A percentile compares a stretch with the other conserved stretches of the same genome.
phyloP scores from a whole-genome alignment of 495 filamentous ascomycete species.

The Usnea hakonensis region DNA sequence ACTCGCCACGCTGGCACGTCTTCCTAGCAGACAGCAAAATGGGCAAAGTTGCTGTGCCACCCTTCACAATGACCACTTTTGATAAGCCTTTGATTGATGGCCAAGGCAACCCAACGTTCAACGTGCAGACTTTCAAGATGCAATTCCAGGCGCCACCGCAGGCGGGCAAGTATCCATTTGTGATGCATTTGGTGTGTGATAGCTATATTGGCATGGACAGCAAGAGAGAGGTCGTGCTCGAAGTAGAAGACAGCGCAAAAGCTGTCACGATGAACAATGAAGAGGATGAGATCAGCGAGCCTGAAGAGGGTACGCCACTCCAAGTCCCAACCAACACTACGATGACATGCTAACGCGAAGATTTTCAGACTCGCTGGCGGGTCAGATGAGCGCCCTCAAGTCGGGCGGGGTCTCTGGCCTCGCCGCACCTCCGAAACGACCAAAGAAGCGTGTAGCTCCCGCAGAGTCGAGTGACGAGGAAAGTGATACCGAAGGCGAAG shows the following conservation, averaged over 20 bases:
- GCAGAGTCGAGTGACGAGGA: constrained; percentile 49
- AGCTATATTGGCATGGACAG: constrained; percentile 89
- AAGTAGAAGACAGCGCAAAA: constrained; percentile 85
- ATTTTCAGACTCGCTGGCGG: constrained; percentile 77
- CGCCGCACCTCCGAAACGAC: constrained; percentile 40
- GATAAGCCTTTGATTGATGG: constrained; percentile 74
- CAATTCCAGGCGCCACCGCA: constrained; percentile 96
- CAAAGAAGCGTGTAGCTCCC: constrained; percentile 41
- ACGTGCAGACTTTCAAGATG: constrained; percentile 91
- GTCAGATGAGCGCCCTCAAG: constrained; percentile 89
- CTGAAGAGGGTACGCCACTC: constrained; percentile 74
- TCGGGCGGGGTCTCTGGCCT: constrained; percentile 44
- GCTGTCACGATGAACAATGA: constrained; percentile 64
- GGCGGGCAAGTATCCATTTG: constrained; percentile 83
- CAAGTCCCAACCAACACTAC: not conserved
- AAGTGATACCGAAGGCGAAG: constrained; percentile 84
- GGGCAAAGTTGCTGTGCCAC: constrained; percentile 89
- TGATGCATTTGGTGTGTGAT: constrained; percentile 86
- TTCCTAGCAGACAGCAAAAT: constrained; percentile 91
- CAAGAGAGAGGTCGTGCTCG: constrained; percentile 76
- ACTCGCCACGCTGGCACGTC: constrained; percentile 83
- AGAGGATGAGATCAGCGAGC: constrained; percentile 93
- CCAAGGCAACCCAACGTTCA: constrained; percentile 72
- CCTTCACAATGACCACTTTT: constrained; percentile 82
- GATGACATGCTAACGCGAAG: constrained; percentile 24